A percentile compares a stretch with the other conserved stretches of the same genome.
Conservation (phyloP, 495 filamentous ascomycete genomes). For the Annulohypoxylon maeteangense region DNA sequence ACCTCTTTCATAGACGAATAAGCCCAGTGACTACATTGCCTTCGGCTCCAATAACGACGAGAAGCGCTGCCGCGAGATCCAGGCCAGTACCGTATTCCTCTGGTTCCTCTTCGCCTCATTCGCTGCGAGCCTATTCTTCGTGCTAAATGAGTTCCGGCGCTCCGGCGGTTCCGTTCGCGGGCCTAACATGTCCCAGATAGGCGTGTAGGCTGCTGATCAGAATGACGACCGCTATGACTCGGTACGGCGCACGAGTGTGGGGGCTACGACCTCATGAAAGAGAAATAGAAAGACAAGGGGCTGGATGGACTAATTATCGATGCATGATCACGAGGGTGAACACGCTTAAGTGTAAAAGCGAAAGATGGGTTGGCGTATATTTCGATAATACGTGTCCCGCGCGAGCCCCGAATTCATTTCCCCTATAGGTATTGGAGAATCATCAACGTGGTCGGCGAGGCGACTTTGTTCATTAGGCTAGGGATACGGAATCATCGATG, state of each 20-base stretch:
- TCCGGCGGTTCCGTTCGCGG: constrained; percentile 53
- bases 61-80: constrained; percentile 62
- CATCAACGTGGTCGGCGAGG: not conserved
- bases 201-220: constrained; percentile 48
- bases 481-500: constrained; percentile 13
- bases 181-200: constrained; percentile 60
- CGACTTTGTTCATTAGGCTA: not conserved
- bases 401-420: constrained; percentile 2
- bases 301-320: constrained; percentile 5
- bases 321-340: constrained; percentile 17
- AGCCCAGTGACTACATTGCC: constrained; percentile 55
- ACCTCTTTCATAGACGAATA: constrained; percentile 26
- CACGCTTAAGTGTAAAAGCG: not conserved
- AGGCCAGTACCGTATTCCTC: constrained; percentile 60
- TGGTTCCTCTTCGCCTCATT: constrained; percentile 61
- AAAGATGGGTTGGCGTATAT: constrained; percentile 14
- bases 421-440: not conserved
- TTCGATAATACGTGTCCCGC: not conserved
- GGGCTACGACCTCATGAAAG: constrained; percentile 24
- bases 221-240: constrained; percentile 7
- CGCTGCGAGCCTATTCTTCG: constrained; percentile 47
- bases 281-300: constrained; percentile 9
- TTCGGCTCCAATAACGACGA: constrained; percentile 56
- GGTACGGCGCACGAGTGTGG: constrained; percentile 5
- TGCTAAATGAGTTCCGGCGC: constrained; percentile 52